Evolutionary conservation across 768 basidiomycete species (phyloP), one percentile per base, ranked within the genome.

Genomic region (Naganishia kalamii): DNA sequence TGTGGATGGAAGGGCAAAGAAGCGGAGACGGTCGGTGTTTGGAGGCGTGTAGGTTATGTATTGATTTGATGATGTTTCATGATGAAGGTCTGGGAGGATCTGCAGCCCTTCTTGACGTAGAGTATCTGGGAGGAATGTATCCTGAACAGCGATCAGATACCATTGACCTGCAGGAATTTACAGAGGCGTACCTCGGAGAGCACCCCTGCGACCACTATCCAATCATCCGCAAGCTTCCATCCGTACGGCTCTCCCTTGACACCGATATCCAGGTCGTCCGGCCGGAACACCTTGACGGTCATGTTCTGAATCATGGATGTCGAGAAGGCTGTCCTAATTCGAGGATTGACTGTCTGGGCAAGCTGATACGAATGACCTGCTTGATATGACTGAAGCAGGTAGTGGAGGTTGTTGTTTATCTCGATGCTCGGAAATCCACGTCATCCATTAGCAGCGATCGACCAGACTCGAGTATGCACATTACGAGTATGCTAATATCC

Each of bases 41-140:
- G 87, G 86, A 13, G 84, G 82, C 48, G 77, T 74, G 71, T 87
- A 88, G 57, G 81, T 79, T 41, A 86, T 79, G 40, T 84, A 23
- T 27, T 70, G 59, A 21, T 61, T 32, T 27, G n/a, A 10, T 15
- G 21, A 27, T 10, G 27, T 40, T 40, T 40, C 7, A 40, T 11
- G 43, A 6, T 44, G 43, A 44, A 10, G 19, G 19, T 44, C 19
- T 10, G 12, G 6, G 43, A 8, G 43, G 43, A n/a, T n/a, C n/a
- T 23, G 51, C 15, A 23, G 57, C 40, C 4, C 67, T 69, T 7
- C 32, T 13, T 51, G 15, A 27, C 12, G 7, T 6, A 21, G 11
- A 51, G 4, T 51, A 6, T 13, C 32, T 11, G 25, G 12, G 4
- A 51, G 11, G 5, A 11, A 15, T 51, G 6, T 21, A 13, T 51